phyloP scores from a whole-genome alignment of 106 monocot genomes.

The Allium fistulosum region DNA sequence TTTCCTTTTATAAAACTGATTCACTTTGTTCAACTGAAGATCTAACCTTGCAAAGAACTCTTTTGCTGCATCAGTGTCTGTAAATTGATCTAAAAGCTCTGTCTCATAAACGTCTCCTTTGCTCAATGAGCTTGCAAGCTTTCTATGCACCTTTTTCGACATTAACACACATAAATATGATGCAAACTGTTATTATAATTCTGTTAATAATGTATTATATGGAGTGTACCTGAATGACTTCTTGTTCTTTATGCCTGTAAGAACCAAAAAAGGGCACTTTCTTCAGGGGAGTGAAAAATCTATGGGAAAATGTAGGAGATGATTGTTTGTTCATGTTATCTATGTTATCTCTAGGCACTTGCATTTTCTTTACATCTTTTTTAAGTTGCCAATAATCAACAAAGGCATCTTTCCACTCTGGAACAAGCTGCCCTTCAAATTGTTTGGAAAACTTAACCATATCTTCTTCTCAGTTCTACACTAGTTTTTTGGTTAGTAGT shows the following conservation, averaged over 20 bases:
- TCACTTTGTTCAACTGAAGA: slow-evolving; percentile 90
- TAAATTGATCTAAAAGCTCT: slow-evolving; percentile 66
- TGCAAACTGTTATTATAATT: neutral
- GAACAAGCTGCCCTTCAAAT: slow-evolving; percentile 90
- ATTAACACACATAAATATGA: neutral
- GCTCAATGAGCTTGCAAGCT: slow-evolving; percentile 66
- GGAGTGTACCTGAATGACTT: slow-evolving; percentile 53
- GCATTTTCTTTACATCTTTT: slow-evolving; percentile 88
- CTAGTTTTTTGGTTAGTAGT: slow-evolving; percentile 1
- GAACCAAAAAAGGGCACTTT: slow-evolving; percentile 38
- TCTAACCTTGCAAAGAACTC: slow-evolving; percentile 86
- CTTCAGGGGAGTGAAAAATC: slow-evolving; percentile 36
- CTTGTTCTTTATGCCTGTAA: slow-evolving; percentile 36
- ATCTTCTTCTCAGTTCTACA: neutral
- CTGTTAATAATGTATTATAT: neutral
- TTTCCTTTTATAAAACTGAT: slow-evolving; percentile 89
- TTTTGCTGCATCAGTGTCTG: slow-evolving; percentile 47
- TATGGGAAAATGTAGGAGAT: slow-evolving; percentile 19
- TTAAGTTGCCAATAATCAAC: slow-evolving; percentile 94
- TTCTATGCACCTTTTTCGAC: slow-evolving; percentile 64
- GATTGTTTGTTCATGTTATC: slow-evolving; percentile 3
- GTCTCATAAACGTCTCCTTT: slow-evolving; percentile 86
- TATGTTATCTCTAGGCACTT: slow-evolving; percentile 11
- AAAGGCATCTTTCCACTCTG: slow-evolving; percentile 99
- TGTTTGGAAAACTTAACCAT: slow-evolving; percentile 99